phyloP scores from a whole-genome alignment of 148 eudicot genomes.

The Polygonum maritimum region DNA sequence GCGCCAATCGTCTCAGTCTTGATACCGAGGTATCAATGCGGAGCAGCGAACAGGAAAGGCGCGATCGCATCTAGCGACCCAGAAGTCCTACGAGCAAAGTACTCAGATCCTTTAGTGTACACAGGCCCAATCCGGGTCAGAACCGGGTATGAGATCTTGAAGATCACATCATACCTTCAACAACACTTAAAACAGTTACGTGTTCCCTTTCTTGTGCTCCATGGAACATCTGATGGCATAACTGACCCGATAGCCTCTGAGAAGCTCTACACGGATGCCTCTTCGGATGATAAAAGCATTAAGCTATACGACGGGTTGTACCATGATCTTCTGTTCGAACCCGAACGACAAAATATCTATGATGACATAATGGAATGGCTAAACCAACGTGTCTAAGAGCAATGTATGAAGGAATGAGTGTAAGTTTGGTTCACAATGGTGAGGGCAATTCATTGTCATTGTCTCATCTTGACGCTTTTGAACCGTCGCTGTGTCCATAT shows the following conservation, averaged over 20 bases:
- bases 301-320: conserved; percentile 82
- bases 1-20: conserved; percentile 86
- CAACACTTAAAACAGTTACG: conserved; percentile 53
- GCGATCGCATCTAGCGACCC: conserved; percentile 82
- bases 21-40: conserved; percentile 79
- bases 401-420: not conserved
- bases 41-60: conserved; percentile 90
- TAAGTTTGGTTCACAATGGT: not conserved
- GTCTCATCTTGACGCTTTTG: not conserved
- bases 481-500: not conserved
- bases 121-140: conserved; percentile 87
- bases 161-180: conserved; percentile 61
- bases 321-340: conserved; percentile 94
- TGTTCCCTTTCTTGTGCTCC: conserved; percentile 92
- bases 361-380: conserved; percentile 91
- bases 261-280: conserved; percentile 61
- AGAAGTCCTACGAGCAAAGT: conserved; percentile 71
- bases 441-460: not conserved
- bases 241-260: conserved; percentile 89
- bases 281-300: conserved; percentile 69
- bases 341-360: conserved; percentile 78
- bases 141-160: conserved; percentile 83
- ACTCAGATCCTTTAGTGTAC: conserved; percentile 89
- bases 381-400: conserved; percentile 16
- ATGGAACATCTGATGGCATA: conserved; percentile 81